phyloP scores from a whole-genome alignment of 1,139 yeast genomes.

The Zygoascus hellenicus region DNA sequence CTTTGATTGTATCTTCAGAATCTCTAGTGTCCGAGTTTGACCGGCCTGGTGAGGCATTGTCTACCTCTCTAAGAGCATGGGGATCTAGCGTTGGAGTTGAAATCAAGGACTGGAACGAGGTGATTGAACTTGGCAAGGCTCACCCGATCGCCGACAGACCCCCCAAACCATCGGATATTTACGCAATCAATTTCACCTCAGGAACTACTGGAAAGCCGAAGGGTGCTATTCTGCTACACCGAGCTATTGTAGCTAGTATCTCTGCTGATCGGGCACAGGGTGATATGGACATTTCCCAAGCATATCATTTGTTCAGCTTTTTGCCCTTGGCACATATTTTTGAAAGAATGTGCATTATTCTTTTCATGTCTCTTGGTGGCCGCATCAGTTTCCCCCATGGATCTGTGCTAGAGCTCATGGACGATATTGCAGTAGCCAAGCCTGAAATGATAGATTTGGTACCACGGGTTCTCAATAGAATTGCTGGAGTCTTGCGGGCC shows the following conservation, averaged over 20 bases:
- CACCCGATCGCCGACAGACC: slow-evolving; percentile 43
- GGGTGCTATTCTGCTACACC: slow-evolving; percentile 60
- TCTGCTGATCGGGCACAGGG: slow-evolving; percentile 41
- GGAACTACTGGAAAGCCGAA: slow-evolving; percentile 75
- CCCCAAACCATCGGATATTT: slow-evolving; percentile 49
- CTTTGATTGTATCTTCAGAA: slow-evolving; percentile 49
- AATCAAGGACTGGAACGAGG: slow-evolving; percentile 47
- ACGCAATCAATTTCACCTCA: slow-evolving; percentile 71
- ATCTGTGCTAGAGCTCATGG: slow-evolving; percentile 42
- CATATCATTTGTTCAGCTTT: slow-evolving; percentile 34
- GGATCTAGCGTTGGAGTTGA: slow-evolving; percentile 35
- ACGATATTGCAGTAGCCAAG: slow-evolving; percentile 50
- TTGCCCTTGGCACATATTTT: slow-evolving; percentile 70
- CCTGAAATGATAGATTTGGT: slow-evolving; percentile 54
- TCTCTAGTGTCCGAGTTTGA: slow-evolving; percentile 30
- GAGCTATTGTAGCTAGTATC: slow-evolving; percentile 47
- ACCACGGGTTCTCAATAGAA: slow-evolving; percentile 59
- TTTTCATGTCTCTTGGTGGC: slow-evolving; percentile 28
- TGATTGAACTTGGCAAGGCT: slow-evolving; percentile 49
- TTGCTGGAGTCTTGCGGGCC: slow-evolving; percentile 50
- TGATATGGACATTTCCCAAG: slow-evolving; percentile 33
- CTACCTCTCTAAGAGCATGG: slow-evolving; percentile 44
- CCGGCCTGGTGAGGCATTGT: slow-evolving; percentile 44
- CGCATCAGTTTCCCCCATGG: slow-evolving; percentile 45
- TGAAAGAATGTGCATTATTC: slow-evolving; percentile 38